These are phyloP conservation scores for Colletotrichum sp. DNA, from an alignment of 2,329 filamentous ascomycete genomes.

Conservation along the genomic window DNA sequence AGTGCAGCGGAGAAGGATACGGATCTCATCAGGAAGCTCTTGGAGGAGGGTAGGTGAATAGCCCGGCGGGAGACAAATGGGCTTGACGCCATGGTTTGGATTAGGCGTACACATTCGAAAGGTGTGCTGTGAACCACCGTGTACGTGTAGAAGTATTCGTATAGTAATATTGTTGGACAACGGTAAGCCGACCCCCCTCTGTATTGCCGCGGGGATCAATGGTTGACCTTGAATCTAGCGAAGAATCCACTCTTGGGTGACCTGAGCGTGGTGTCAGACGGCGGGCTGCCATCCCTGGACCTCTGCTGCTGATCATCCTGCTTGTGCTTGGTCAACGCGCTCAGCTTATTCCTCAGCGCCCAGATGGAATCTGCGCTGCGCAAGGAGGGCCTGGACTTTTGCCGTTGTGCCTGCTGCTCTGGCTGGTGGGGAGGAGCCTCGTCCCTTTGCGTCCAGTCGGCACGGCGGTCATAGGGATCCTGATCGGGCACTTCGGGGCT, in stretches of 20 bases:
- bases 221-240: conserved; percentile 42
- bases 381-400: conserved; percentile 33
- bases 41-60: conserved; percentile 46
- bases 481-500: conserved; percentile 27
- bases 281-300: conserved; percentile 11
- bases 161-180: neutral
- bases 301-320: conserved; percentile 28
- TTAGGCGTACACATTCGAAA: neutral
- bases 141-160: neutral
- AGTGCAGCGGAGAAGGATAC: conserved; percentile 53
- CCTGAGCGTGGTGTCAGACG: conserved; percentile 23
- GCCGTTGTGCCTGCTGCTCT: conserved; percentile 12
- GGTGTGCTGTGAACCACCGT: neutral
- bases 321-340: conserved; percentile 34
- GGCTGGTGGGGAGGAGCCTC: conserved; percentile 37
- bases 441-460: conserved; percentile 66
- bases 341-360: conserved; percentile 49
- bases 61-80: conserved; percentile 23
- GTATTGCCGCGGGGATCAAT: neutral
- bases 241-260: conserved; percentile 43
- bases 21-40: conserved; percentile 53
- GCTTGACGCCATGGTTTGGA: neutral
- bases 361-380: conserved; percentile 55
- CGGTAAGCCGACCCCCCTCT: neutral
- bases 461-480: conserved; percentile 41